Percentiles rank a stretch among this genome's conserved stretches.
These are phyloP conservation scores for Beauveria bassiana DNA, from an alignment of 2,329 filamentous ascomycete species.

Conservation along the genomic window DNA sequence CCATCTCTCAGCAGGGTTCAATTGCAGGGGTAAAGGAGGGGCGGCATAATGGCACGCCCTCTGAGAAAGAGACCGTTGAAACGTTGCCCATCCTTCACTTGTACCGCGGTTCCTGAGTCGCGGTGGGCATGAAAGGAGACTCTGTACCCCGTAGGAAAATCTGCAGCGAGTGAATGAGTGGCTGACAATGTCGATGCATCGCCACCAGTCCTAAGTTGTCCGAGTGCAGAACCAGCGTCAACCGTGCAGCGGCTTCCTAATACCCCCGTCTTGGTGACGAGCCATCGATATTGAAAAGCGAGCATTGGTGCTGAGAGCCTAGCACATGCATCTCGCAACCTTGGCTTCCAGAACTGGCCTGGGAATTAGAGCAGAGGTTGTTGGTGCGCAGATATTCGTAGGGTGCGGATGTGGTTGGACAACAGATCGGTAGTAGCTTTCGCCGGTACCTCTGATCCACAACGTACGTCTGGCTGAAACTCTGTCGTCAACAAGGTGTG, in stretches of 20 bases:
- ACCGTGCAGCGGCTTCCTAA: neutral
- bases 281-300: neutral
- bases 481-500: neutral
- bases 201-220: neutral
- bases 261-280: no score
- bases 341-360: neutral
- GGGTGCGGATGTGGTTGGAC: neutral
- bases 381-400: neutral
- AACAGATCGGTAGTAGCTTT: neutral
- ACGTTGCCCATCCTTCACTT: neutral
- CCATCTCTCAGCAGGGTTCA: neutral
- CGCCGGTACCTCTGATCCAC: neutral
- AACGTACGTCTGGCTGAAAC: constrained; percentile 4
- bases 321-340: constrained; percentile 2
- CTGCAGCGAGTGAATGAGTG: neutral
- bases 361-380: neutral
- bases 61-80: constrained; percentile 2
- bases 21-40: neutral
- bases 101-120: constrained; percentile 8
- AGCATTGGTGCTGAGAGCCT: neutral
- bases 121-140: neutral
- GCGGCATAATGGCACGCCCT: constrained; percentile 2
- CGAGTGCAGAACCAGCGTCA: neutral
- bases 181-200: neutral
- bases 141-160: neutral